A percentile compares a stretch with the other conserved stretches of the same genome.
Conservation (phyloP, 805 yeast species). For the Saturnispora gosingensis region DNA sequence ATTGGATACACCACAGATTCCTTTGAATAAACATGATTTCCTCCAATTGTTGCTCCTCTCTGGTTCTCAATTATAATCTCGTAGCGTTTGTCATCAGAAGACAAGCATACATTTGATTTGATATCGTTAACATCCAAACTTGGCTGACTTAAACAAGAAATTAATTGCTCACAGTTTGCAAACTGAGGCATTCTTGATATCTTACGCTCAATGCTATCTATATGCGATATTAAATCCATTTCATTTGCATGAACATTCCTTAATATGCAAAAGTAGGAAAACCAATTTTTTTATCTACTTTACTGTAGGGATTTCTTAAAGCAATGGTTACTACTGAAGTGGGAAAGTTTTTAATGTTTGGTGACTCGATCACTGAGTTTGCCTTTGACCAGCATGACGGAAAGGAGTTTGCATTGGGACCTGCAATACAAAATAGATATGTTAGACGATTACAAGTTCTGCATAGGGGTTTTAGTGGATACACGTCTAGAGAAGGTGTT, state of each 20-base stretch:
- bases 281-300: no score
- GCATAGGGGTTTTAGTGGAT: conserved; percentile 72
- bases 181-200: conserved; percentile 6
- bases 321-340: conserved; percentile 3
- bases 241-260: neutral
- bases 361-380: conserved; percentile 31
- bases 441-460: conserved; percentile 57
- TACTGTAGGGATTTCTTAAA: no score
- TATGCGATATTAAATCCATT: neutral
- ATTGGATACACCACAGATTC: conserved; percentile 38
- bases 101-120: neutral
- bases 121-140: neutral
- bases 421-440: conserved; percentile 32
- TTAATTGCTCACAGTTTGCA: neutral
- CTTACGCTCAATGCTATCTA: neutral
- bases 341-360: conserved; percentile 25
- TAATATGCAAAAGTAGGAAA: neutral
- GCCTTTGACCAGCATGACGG: conserved; percentile 20
- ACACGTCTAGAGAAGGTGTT: conserved; percentile 54
- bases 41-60: conserved; percentile 43
- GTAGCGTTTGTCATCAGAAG: conserved; percentile 12
- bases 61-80: conserved; percentile 46
- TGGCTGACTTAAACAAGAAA: neutral
- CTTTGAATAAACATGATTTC: conserved; percentile 40
- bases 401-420: conserved; percentile 23